These are phyloP conservation scores for Trichoderma sp. DNA, from an alignment of 2,329 filamentous ascomycete genomes.

Conservation along the genomic window DNA sequence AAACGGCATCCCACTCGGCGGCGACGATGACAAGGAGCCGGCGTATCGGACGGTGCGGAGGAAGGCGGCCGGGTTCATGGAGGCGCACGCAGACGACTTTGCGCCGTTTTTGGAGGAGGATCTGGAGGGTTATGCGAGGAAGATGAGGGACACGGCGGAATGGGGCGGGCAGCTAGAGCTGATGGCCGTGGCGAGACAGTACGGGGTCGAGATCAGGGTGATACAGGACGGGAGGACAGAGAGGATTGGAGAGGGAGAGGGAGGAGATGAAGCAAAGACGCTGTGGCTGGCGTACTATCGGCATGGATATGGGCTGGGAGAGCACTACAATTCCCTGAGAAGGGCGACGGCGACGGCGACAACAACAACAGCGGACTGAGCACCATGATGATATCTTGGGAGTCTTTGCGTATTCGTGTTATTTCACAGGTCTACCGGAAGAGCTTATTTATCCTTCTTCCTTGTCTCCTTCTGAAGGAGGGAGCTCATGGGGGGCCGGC, in stretches of 20 bases:
- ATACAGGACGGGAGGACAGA: conserved; percentile 81
- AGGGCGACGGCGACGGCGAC: conserved; percentile 33
- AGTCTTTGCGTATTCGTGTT: background rate
- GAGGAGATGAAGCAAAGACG: conserved; percentile 50
- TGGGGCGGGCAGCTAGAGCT: conserved; percentile 96
- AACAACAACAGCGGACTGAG: conserved; percentile 5
- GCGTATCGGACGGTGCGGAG: conserved; percentile 66
- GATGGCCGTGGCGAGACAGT: conserved; percentile 75
- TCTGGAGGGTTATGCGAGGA: conserved; percentile 66
- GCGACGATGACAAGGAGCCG: conserved; percentile 31
- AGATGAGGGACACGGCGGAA: conserved; percentile 82
- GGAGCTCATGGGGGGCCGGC: background rate
- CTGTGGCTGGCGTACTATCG: conserved; percentile 94
- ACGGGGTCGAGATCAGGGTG: conserved; percentile 76
- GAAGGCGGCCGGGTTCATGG: conserved; percentile 75
- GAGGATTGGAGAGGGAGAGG: conserved; percentile 56
- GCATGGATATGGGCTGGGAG: conserved; percentile 88
- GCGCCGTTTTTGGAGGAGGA: conserved; percentile 82
- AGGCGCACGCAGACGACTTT: conserved; percentile 72
- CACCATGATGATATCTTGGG: background rate
- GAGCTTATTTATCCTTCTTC: background rate
- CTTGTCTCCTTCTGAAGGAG: background rate
- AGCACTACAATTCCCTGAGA: conserved; percentile 92
- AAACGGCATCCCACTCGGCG: conserved; percentile 43
- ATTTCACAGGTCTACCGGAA: background rate